These are phyloP conservation scores for Pulicaria dysenterica DNA, from an alignment of 129 eudicot species.

Conservation along the genomic window DNA sequence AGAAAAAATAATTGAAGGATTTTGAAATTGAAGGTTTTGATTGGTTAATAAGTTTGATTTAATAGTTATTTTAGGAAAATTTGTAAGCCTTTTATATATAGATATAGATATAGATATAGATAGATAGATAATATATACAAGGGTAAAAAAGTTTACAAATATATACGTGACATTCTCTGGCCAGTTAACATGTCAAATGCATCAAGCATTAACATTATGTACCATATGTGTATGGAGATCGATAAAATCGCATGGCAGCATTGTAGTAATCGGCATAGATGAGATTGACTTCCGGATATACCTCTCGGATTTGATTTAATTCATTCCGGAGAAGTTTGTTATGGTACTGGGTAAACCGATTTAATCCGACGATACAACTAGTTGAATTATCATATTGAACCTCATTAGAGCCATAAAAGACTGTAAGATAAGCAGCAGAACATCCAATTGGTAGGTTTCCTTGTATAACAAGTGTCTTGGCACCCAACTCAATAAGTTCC, in stretches of 20 bases:
- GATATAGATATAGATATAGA: too few species aligned
- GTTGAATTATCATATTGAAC: slow-evolving; percentile 49
- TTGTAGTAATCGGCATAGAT: slow-evolving; percentile 41
- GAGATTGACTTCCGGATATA: slow-evolving; percentile 50
- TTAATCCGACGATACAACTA: slow-evolving; percentile 54
- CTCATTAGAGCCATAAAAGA: slow-evolving; percentile 42
- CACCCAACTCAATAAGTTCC: slow-evolving; percentile 67
- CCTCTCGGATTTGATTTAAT: slow-evolving; percentile 37
- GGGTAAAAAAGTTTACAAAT: too few species aligned
- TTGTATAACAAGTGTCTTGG: slow-evolving; percentile 54
- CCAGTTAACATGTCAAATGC: too few species aligned
- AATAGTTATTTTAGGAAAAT: too few species aligned
- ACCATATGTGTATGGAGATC: slow-evolving; percentile 29
- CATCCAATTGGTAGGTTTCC: slow-evolving; percentile 85
- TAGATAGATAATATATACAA: too few species aligned
- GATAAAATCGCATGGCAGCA: slow-evolving; percentile 32
- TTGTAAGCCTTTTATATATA: too few species aligned
- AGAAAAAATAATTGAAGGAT: too few species aligned
- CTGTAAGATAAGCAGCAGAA: slow-evolving; percentile 52
- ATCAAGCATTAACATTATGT: neutral
- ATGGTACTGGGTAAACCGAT: slow-evolving; percentile 60
- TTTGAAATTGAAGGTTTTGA: too few species aligned
- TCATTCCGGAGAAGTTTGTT: slow-evolving; percentile 50
- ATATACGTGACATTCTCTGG: too few species aligned
- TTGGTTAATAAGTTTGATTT: too few species aligned